Evolutionary conservation across 1,284 basidiomycete genomes (phyloP).

Genomic region (Phylloporus gajari): DNA sequence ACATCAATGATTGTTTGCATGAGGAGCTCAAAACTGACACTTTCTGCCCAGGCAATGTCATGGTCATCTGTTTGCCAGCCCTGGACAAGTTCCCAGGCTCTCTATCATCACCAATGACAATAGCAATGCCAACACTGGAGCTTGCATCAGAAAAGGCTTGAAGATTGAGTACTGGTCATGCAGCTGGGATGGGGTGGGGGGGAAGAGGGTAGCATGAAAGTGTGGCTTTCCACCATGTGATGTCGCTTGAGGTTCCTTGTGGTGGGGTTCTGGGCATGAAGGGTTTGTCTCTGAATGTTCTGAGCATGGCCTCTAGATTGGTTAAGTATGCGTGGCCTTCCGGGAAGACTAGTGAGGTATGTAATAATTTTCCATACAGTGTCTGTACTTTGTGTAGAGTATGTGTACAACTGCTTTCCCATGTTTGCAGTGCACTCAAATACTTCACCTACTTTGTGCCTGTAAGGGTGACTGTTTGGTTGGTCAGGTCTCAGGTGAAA

Average conservation of each 20-base stretch:
- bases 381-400: neutral
- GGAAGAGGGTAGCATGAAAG: neutral
- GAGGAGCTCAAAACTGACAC: neutral
- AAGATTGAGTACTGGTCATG: neutral
- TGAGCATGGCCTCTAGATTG: neutral
- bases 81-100: neutral
- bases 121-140: neutral
- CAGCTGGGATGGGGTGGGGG: neutral
- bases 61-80: neutral
- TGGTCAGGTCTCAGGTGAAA: neutral
- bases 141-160: neutral
- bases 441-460: neutral
- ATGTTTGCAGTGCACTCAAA: neutral
- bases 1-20: neutral
- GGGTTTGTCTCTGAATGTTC: neutral
- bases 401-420: neutral
- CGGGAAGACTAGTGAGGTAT: neutral
- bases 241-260: neutral
- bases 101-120: neutral
- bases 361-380: neutral
- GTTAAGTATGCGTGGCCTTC: neutral
- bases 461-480: neutral
- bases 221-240: neutral
- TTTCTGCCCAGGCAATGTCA: neutral
- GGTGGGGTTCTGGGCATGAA: neutral